phyloP scores from a whole-genome alignment of 1,284 basidiomycete species.

The Phenoliferia sp. region DNA sequence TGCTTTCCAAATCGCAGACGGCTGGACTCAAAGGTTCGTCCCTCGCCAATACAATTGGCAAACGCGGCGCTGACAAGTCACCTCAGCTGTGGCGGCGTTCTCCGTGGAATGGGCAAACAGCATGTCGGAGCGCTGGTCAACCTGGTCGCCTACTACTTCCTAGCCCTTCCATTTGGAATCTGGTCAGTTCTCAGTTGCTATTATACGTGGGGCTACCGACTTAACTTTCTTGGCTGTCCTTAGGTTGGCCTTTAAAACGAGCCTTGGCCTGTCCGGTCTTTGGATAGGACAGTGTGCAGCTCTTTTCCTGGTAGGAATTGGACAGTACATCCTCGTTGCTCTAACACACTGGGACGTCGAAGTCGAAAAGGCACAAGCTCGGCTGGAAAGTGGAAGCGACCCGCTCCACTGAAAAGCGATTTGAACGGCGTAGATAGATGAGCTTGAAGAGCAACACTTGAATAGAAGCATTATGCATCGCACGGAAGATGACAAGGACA shows the following conservation, averaged over 20 bases:
- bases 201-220: neutral
- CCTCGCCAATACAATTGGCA: neutral
- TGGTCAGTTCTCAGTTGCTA: conserved; percentile 24
- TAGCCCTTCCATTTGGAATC: conserved; percentile 66
- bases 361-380: conserved; percentile 51
- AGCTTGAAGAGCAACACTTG: no score
- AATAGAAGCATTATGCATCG: no score
- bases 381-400: no score
- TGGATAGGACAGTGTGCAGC: conserved; percentile 73
- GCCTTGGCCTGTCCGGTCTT: conserved; percentile 48
- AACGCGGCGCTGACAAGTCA: neutral
- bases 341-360: conserved; percentile 63
- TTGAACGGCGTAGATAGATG: no score
- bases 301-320: conserved; percentile 63
- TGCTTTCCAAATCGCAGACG: conserved; percentile 70
- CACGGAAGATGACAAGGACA: no score
- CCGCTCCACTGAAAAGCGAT: no score
- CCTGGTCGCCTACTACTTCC: conserved; percentile 66
- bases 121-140: conserved; percentile 69
- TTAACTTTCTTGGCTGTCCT: neutral
- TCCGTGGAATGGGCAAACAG: conserved; percentile 54
- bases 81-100: conserved; percentile 46
- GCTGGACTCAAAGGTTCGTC: conserved; percentile 54
- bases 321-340: conserved; percentile 62
- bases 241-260: conserved; percentile 55